These are phyloP conservation scores for Fusarium nematophilum DNA, from an alignment of 2,329 filamentous ascomycete species.

Conservation along the genomic window DNA sequence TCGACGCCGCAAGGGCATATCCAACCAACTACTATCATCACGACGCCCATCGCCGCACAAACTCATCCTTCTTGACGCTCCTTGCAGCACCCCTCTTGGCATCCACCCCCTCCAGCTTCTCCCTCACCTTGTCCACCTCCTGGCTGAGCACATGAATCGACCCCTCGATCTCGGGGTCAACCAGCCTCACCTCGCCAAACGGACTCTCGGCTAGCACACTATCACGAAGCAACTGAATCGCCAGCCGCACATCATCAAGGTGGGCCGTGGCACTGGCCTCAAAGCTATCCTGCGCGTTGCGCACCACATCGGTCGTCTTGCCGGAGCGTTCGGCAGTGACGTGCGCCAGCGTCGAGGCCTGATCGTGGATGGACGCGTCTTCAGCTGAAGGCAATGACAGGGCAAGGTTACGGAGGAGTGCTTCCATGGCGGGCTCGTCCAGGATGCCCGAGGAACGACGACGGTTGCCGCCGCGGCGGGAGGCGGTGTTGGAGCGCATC, in stretches of 20 bases:
- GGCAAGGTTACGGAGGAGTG: constrained; percentile 61
- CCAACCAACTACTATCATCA: too few relatives aligned
- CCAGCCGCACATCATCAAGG: constrained; percentile 60
- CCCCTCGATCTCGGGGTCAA: constrained; percentile 64
- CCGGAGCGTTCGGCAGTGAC: constrained; percentile 52
- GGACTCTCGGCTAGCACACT: constrained; percentile 65
- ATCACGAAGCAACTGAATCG: constrained; percentile 62
- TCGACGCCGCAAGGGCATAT: neutral
- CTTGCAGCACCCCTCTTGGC: constrained; percentile 50
- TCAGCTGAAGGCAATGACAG: constrained; percentile 53
- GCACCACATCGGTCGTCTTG: constrained; percentile 58
- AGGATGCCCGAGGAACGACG: constrained; percentile 53
- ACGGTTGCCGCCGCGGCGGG: constrained; percentile 31
- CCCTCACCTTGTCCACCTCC: constrained; percentile 56
- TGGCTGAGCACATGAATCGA: constrained; percentile 60
- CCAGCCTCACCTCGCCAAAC: constrained; percentile 59
- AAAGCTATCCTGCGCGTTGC: constrained; percentile 61
- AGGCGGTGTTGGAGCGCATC: constrained; percentile 45
- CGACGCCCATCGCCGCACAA: constrained; percentile 52
- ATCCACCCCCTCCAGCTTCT: constrained; percentile 54
- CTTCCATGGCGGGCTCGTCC: constrained; percentile 56
- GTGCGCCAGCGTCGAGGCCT: constrained; percentile 49
- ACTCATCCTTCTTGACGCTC: constrained; percentile 61
- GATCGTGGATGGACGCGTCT: constrained; percentile 37
- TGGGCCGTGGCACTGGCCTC: constrained; percentile 56